Base-by-base conservation (phyloP, 352 stramenopile genomes). In the Aphanomyces invadans region DNA sequence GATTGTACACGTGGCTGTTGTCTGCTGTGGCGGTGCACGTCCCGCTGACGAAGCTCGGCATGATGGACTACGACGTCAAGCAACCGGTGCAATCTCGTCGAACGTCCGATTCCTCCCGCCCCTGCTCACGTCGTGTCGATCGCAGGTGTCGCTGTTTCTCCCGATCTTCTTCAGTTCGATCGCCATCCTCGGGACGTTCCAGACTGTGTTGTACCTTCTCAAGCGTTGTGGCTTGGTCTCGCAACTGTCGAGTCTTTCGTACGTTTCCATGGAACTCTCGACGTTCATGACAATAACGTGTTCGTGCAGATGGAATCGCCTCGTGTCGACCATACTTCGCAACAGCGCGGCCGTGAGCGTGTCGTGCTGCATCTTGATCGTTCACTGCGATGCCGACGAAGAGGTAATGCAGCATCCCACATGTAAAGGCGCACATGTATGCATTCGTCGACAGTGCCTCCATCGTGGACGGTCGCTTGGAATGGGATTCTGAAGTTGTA, bases 151-250 rank as follows among this genome's bases (percentile, higher is more conserved):
- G 71, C 73, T 95, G 12, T 62, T 95, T 15, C 91, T 95, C 31
- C 86, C 86, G 7, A 92, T 95, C 65, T 95, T 95, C 69, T 90
- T 78, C 10, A 77, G 82, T 25, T 91, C 78, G 62, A 88, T 95
- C 45, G 72, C 84, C 54, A 87, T 90, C 39, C 70, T 95, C 12
- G 76, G 89, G 23, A 52, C 81, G 1, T 73, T 95, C 9, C 83
- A 95, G 54, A 69, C 52, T 4, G 49, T 53, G 10, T 33, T 65
- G 33, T 70, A 67, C 63, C 25, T 70, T 15, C 55, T 70, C 31
- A 76, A 73, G 55, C 74, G 73, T 44, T 63, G 88, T 10, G 77
- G 79, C 11, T 76, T 84, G n/a, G 73, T 76, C 0, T 90, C 82
- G 77, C 76, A 68, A n/a, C 76, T 83, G 11, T 78, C 80, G 7